Evolutionary conservation across 2,329 filamentous ascomycete species (phyloP).

Genomic region (Fusarium siculi): DNA sequence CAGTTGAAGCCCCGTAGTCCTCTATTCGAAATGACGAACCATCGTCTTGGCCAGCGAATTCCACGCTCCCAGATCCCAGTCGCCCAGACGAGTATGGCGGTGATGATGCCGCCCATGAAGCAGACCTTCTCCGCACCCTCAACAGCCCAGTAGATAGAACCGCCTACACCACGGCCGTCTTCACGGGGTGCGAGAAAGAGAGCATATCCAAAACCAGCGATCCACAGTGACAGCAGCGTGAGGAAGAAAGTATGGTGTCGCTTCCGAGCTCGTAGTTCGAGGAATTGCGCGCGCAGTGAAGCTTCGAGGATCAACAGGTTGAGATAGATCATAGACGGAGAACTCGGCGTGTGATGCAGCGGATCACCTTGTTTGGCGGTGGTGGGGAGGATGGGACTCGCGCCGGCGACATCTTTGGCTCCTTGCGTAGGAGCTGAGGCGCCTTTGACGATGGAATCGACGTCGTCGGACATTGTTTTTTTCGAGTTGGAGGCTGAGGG

Average conservation of each 20-base stretch:
- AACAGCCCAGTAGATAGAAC: constrained; percentile 95
- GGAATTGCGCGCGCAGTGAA: constrained; percentile 90
- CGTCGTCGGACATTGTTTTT: constrained; percentile 72
- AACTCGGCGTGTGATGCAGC: constrained; percentile 83
- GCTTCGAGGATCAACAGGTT: constrained; percentile 97
- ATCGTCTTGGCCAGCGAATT: constrained; percentile 91
- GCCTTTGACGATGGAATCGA: constrained; percentile 94
- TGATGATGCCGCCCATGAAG: constrained; percentile 90
- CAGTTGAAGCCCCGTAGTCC: constrained; percentile 93
- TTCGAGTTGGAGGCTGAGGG: constrained; percentile 29
- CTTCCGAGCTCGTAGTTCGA: constrained; percentile 86
- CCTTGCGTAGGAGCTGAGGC: constrained; percentile 73
- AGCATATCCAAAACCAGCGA: constrained; percentile 85
- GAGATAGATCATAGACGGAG: constrained; percentile 95
- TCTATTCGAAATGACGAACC: constrained; percentile 89
- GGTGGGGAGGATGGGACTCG: constrained; percentile 57
- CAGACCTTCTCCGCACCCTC: constrained; percentile 91
- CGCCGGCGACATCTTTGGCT: constrained; percentile 53
- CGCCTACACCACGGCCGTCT: constrained; percentile 89
- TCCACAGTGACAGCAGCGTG: constrained; percentile 81
- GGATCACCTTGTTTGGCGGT: constrained; percentile 70
- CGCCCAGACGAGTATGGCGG: constrained; percentile 87
- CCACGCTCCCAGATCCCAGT: constrained; percentile 97
- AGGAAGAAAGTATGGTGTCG: constrained; percentile 96
- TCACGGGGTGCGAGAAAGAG: constrained; percentile 96